Conservation (phyloP, 164 flowering plant genomes). For the Piper longum region DNA sequence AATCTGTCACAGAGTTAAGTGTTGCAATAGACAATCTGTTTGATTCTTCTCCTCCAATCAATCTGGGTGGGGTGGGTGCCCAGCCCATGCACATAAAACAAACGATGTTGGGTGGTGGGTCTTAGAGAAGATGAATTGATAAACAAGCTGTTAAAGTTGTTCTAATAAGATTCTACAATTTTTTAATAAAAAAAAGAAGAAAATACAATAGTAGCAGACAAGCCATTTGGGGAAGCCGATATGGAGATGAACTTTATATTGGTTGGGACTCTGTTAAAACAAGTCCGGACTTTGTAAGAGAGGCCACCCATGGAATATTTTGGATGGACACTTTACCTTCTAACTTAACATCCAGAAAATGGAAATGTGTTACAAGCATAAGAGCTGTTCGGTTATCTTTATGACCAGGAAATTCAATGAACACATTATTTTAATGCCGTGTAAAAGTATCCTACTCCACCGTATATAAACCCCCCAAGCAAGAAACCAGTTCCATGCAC, state of each 20-base stretch:
- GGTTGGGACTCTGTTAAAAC: no score
- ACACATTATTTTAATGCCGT: background rate
- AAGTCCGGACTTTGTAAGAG: no score
- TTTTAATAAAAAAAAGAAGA: background rate
- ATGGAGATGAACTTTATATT: no score
- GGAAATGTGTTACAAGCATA: background rate
- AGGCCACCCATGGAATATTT: no score
- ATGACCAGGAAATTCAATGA: background rate
- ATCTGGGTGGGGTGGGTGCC: background rate
- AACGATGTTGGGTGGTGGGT: background rate
- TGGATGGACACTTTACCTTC: background rate
- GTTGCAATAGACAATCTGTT: no score
- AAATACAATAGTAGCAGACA: background rate
- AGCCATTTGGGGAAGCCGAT: background rate
- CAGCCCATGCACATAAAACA: background rate
- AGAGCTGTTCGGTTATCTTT: conserved; percentile 1
- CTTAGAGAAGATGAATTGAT: background rate
- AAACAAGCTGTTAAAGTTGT: background rate
- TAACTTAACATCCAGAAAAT: no score
- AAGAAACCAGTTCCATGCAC: background rate
- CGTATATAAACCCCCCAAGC: background rate
- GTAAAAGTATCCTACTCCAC: background rate
- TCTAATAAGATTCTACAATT: background rate
- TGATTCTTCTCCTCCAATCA: background rate
- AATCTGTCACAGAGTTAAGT: no score